Percentiles rank a stretch among this genome's conserved stretches.
Conservation (phyloP, 495 filamentous ascomycete genomes). For the Physcia stellaris region DNA sequence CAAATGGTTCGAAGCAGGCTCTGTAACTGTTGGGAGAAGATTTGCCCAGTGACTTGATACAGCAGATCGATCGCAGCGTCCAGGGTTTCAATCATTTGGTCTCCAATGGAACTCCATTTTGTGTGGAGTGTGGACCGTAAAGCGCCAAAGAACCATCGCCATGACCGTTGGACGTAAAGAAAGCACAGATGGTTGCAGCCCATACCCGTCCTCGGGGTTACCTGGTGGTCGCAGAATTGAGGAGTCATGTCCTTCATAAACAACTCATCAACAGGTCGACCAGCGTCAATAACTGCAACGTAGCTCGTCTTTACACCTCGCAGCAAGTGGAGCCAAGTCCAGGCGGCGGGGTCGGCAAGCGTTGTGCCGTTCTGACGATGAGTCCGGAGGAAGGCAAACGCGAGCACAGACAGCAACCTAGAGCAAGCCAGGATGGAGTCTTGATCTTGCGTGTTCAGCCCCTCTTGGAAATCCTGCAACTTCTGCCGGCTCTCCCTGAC, state of each 20-base stretch:
- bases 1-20: constrained; percentile 2
- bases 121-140: constrained; percentile 2
- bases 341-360: constrained; percentile 4
- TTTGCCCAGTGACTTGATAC: background rate
- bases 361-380: constrained; percentile 5
- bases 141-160: background rate
- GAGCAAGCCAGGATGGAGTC: constrained; percentile 6
- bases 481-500: constrained; percentile 4
- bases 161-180: background rate
- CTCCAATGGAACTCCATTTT: constrained; percentile 1
- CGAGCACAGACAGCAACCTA: constrained; percentile 4
- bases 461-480: constrained; percentile 2
- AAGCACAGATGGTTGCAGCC: background rate
- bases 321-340: constrained; percentile 6
- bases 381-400: constrained; percentile 3
- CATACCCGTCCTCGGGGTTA: background rate
- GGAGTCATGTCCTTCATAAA: constrained; percentile 19
- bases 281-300: constrained; percentile 27
- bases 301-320: constrained; percentile 3
- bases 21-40: background rate
- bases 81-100: background rate
- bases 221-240: background rate
- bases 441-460: constrained; percentile 1
- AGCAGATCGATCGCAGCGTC: constrained; percentile 1
- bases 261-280: constrained; percentile 44